phyloP scores from a whole-genome alignment of 208 protist species.

The Naegleria lovaniensis region DNA sequence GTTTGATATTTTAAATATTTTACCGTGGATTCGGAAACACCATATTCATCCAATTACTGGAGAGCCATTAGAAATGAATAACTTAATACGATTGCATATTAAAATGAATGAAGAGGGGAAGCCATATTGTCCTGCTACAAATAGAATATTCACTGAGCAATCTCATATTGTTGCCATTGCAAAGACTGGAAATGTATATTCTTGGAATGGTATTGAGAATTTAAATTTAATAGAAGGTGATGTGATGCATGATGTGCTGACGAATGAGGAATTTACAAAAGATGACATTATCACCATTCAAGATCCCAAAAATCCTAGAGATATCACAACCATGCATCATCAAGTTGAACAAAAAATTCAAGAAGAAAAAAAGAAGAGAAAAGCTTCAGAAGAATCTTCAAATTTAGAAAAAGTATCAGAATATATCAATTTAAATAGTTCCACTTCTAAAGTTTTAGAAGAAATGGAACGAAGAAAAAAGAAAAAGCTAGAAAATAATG shows the following conservation, averaged over 20 bases:
- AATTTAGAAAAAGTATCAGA: background rate
- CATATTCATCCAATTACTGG: slow-evolving; percentile 60
- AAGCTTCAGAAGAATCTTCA: background rate
- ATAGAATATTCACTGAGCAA: slow-evolving; percentile 69
- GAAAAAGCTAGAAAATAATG: background rate
- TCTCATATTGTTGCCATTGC: slow-evolving; percentile 66
- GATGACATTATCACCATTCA: slow-evolving; percentile 39
- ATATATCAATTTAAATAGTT: background rate
- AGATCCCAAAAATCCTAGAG: slow-evolving; percentile 30
- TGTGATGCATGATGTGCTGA: slow-evolving; percentile 42
- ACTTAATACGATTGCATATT: slow-evolving; percentile 59
- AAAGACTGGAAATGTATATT: slow-evolving; percentile 69
- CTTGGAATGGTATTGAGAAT: slow-evolving; percentile 64
- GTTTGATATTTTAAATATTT: slow-evolving; percentile 55
- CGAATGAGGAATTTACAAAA: slow-evolving; percentile 30
- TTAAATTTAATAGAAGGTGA: slow-evolving; percentile 67
- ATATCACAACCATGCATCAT: slow-evolving; percentile 14
- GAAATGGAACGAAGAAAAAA: background rate
- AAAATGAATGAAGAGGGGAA: slow-evolving; percentile 49
- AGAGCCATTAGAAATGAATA: slow-evolving; percentile 51
- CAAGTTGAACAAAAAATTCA: background rate
- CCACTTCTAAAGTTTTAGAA: slow-evolving; percentile 5
- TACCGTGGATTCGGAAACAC: slow-evolving; percentile 67
- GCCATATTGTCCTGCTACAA: slow-evolving; percentile 65
- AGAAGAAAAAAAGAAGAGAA: background rate